Percentiles rank a stretch among this genome's conserved stretches.
These are phyloP conservation scores for Vairimorpha ceranae DNA, from an alignment of 371 early-diverging fungal species.

Conservation along the genomic window DNA sequence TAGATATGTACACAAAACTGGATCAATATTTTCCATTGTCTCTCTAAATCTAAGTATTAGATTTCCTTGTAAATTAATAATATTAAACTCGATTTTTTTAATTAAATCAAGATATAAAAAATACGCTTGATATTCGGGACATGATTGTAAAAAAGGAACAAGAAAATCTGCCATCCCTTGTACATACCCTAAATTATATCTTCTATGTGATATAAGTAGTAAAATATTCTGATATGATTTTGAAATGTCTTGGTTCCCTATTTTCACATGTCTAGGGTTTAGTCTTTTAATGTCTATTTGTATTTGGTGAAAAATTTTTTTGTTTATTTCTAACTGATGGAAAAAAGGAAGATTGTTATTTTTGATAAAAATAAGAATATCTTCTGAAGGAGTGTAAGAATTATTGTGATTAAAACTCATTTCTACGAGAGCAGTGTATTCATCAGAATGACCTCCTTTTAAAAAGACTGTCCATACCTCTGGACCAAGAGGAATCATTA, in stretches of 20 bases:
- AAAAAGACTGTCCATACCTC: not conserved
- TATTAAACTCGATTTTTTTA: conserved; percentile 76
- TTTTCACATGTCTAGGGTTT: conserved; percentile 8
- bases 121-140: conserved; percentile 76
- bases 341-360: not conserved
- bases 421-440: not conserved
- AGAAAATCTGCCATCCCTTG: conserved; percentile 96
- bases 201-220: conserved; percentile 36
- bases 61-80: conserved; percentile 32
- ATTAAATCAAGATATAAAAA: conserved; percentile 84
- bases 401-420: not conserved
- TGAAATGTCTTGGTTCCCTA: conserved; percentile 21
- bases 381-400: not conserved
- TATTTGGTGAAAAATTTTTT: conserved; percentile 48
- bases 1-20: conserved; percentile 64
- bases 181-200: conserved; percentile 89
- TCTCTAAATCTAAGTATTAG: conserved; percentile 31
- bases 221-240: conserved; percentile 51
- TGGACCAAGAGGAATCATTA: not conserved
- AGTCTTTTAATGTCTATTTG: conserved; percentile 53
- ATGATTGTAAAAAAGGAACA: conserved; percentile 73
- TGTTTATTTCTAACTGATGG: not conserved
- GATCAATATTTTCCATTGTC: conserved; percentile 40
- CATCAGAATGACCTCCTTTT: not conserved
- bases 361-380: not conserved